phyloP scores from a whole-genome alignment of 1,284 basidiomycete species.

The Peniophora sp. region DNA sequence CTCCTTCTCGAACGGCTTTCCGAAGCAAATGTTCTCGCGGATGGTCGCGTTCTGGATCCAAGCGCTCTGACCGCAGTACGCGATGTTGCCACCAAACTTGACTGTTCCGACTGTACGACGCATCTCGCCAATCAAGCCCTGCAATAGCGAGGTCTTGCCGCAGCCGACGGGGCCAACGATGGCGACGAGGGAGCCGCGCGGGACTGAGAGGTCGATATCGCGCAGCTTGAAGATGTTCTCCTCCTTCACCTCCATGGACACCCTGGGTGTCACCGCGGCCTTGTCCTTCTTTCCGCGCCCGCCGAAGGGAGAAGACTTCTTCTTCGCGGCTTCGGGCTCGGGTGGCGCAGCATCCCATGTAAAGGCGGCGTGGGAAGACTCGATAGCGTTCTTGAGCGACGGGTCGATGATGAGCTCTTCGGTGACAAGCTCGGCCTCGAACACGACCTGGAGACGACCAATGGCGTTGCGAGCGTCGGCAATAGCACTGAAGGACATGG shows the following conservation, averaged over 20 bases:
- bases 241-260: slow-evolving; percentile 19
- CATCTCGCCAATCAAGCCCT: slow-evolving; percentile 81
- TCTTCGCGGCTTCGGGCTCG: slow-evolving; percentile 32
- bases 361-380: slow-evolving; percentile 64
- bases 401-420: slow-evolving; percentile 44
- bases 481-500: slow-evolving; percentile 68
- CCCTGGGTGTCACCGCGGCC: slow-evolving; percentile 6
- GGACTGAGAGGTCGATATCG: slow-evolving; percentile 57
- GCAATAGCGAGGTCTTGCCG: slow-evolving; percentile 70
- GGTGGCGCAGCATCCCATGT: slow-evolving; percentile 78
- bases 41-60: slow-evolving; percentile 67
- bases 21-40: slow-evolving; percentile 83
- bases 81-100: slow-evolving; percentile 50
- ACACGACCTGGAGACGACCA: slow-evolving; percentile 61
- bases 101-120: slow-evolving; percentile 52
- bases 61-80: slow-evolving; percentile 49
- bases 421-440: slow-evolving; percentile 69
- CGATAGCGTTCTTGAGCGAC: slow-evolving; percentile 53
- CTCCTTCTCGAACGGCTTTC: slow-evolving; percentile 70
- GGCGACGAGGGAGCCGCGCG: slow-evolving; percentile 67
- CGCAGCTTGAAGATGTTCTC: slow-evolving; percentile 47
- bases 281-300: slow-evolving; percentile 16
- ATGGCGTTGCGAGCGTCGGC: slow-evolving; percentile 76
- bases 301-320: slow-evolving; percentile 13
- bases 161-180: slow-evolving; percentile 61